Percentiles rank a stretch among this genome's conserved stretches.
Evolutionary conservation across 441 rosid genomes (phyloP).

Genomic region (Geranium incanum): DNA sequence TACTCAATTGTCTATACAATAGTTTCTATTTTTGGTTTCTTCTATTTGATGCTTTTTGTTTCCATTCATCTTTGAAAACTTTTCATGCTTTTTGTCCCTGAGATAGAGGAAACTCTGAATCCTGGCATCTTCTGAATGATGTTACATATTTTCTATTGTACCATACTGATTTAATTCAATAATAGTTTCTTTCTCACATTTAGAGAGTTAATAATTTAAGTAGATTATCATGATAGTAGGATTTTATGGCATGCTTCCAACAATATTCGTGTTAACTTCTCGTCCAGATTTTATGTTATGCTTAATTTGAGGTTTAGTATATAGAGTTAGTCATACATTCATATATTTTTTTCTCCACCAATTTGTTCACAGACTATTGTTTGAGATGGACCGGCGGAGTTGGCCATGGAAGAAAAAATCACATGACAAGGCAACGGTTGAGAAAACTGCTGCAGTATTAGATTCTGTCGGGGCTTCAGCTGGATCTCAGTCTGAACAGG

Average conservation of each 20-base stretch:
- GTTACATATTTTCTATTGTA: neutral
- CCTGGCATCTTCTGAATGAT: neutral
- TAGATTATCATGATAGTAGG: neutral
- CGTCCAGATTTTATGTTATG: neutral
- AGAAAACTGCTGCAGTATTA: conserved; percentile 30
- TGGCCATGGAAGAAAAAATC: conserved; percentile 64
- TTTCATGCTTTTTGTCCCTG: conserved; percentile 1
- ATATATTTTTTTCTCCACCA: neutral
- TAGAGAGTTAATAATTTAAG: neutral
- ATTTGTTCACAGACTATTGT: conserved; percentile 14
- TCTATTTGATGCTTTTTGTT: neutral
- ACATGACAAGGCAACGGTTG: conserved; percentile 30
- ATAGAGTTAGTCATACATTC: neutral
- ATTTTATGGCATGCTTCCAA: neutral
- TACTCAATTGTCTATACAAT: neutral
- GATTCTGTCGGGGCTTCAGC: conserved; percentile 38
- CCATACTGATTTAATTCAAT: neutral
- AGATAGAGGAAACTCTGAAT: neutral
- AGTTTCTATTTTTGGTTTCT: neutral
- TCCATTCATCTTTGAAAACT: neutral
- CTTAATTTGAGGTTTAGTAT: conserved; percentile 2
- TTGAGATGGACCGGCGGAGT: conserved; percentile 68
- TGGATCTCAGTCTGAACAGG: conserved; percentile 43
- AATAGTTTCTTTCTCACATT: neutral
- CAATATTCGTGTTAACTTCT: neutral